Conservation (phyloP, 129 eudicot genomes). For the Artemisia annua region DNA sequence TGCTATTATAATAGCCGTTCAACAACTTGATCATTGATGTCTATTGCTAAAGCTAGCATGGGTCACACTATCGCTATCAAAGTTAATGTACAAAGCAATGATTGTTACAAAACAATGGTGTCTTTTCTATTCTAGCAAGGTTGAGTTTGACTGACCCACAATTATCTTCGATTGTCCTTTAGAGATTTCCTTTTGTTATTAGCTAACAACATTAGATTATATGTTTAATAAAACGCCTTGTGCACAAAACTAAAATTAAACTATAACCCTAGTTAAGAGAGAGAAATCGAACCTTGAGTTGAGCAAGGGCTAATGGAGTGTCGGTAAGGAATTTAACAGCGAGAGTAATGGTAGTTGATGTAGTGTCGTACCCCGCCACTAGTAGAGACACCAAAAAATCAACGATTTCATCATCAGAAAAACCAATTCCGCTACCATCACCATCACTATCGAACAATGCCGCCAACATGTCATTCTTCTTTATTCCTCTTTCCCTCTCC, state of each 20-base stretch:
- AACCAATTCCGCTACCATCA: constrained; percentile 53
- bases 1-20: no score
- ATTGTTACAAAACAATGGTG: neutral
- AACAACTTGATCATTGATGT: neutral
- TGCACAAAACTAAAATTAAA: neutral
- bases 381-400: constrained; percentile 81
- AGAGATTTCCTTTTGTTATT: no score
- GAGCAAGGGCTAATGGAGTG: constrained; percentile 76
- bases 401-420: constrained; percentile 80
- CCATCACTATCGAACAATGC: constrained; percentile 47
- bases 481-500: constrained; percentile 55
- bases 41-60: neutral
- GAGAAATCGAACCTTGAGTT: constrained; percentile 59
- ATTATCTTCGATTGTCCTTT: no score
- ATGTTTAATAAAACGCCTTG: no score
- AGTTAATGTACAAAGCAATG: neutral
- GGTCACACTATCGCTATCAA: constrained; percentile 2
- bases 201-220: no score
- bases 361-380: constrained; percentile 96
- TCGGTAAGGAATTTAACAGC: constrained; percentile 91
- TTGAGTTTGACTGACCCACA: neutral
- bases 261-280: neutral
- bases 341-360: constrained; percentile 89
- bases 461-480: constrained; percentile 74
- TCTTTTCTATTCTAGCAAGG: neutral